phyloP scores from a whole-genome alignment of 2,329 filamentous ascomycete species.

The Lachnellula hyalina region DNA sequence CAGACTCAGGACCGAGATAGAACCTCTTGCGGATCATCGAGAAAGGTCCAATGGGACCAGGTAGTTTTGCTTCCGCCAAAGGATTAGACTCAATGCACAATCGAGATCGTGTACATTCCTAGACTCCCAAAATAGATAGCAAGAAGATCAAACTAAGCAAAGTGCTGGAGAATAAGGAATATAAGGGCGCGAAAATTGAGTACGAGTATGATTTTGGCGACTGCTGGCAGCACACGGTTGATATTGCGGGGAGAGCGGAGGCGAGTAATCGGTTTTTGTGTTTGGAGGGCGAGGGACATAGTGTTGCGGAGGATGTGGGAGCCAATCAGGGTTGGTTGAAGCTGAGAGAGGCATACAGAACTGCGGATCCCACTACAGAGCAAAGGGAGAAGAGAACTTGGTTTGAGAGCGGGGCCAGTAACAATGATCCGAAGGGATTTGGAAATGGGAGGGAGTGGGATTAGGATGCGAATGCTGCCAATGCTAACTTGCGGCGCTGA shows the following conservation, averaged over 20 bases:
- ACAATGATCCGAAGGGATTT: constrained; percentile 23
- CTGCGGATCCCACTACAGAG: constrained; percentile 17
- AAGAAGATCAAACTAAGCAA: background rate
- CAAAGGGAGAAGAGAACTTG: constrained; percentile 26
- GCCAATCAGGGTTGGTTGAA: constrained; percentile 26
- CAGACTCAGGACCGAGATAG: background rate
- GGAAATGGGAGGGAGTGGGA: constrained; percentile 15
- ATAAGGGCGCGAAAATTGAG: background rate
- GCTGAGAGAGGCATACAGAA: constrained; percentile 29
- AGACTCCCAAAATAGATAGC: background rate
- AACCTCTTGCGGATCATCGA: constrained; percentile 2
- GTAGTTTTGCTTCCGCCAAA: background rate
- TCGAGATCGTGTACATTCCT: background rate
- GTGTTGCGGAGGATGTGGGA: constrained; percentile 30
- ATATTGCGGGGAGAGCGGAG: constrained; percentile 15
- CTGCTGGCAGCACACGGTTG: constrained; percentile 24
- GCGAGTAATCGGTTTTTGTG: constrained; percentile 19
- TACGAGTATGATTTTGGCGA: constrained; percentile 29
- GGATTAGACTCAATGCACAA: background rate
- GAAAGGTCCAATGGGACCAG: background rate
- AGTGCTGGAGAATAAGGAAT: constrained; percentile 3
- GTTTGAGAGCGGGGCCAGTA: constrained; percentile 26
- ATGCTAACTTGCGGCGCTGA: background rate
- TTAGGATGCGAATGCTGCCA: constrained; percentile 15
- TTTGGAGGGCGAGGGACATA: constrained; percentile 26